These are phyloP conservation scores for Russula vinacea DNA, from an alignment of 768 basidiomycete genomes.

Conservation along the genomic window DNA sequence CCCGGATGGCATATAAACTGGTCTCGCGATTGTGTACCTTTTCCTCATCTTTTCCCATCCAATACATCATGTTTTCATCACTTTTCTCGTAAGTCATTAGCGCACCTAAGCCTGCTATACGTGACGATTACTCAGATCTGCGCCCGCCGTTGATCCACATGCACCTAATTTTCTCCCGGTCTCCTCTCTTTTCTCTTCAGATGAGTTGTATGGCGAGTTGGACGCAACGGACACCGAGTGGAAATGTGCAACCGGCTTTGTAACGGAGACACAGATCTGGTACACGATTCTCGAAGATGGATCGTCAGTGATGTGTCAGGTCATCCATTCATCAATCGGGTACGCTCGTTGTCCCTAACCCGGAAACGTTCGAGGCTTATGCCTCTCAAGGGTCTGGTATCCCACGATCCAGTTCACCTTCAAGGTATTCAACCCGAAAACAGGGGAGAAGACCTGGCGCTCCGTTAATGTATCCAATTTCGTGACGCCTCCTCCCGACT, in stretches of 20 bases:
- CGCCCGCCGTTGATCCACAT: slow-evolving; percentile 55
- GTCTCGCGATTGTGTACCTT: not conserved
- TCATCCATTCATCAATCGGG: slow-evolving; percentile 89
- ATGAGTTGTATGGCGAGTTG: slow-evolving; percentile 72
- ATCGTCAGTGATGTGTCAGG: slow-evolving; percentile 70
- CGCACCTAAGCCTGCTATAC: slow-evolving; percentile 3
- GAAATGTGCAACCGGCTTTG: slow-evolving; percentile 78
- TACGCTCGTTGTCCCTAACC: slow-evolving; percentile 42
- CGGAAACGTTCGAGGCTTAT: slow-evolving; percentile 16
- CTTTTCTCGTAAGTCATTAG: slow-evolving; percentile 66
- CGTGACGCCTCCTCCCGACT: slow-evolving; percentile 64
- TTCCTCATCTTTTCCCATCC: slow-evolving; percentile 11
- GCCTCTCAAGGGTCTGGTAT: slow-evolving; percentile 70
- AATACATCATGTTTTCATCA: slow-evolving; percentile 67
- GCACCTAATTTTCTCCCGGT: slow-evolving; percentile 85
- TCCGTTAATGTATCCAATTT: slow-evolving; percentile 84
- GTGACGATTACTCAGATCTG: slow-evolving; percentile 42
- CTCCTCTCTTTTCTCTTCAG: slow-evolving; percentile 51
- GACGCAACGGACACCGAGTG: slow-evolving; percentile 75
- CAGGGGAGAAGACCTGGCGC: slow-evolving; percentile 75
- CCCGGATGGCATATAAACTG: not conserved
- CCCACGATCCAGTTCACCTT: slow-evolving; percentile 93
- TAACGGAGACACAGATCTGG: slow-evolving; percentile 86
- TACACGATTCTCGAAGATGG: slow-evolving; percentile 84
- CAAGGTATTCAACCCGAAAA: slow-evolving; percentile 80